Base-by-base conservation (phyloP, 805 yeast species). In the Myxozyma melibiosi region DNA sequence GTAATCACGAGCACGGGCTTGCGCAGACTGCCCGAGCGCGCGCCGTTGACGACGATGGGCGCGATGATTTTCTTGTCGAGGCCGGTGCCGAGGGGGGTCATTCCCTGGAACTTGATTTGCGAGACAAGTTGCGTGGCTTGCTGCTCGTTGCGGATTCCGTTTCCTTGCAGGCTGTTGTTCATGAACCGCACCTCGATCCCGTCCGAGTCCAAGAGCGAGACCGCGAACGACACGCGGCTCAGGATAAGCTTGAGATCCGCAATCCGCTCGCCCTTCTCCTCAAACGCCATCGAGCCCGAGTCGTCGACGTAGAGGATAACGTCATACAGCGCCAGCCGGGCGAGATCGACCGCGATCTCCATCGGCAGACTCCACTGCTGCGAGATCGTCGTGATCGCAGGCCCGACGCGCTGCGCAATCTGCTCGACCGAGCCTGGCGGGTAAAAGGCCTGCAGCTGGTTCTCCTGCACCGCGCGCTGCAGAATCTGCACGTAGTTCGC, bases 251-350 rank as follows among this genome's bases (percentile, higher is more conserved):
- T 66, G 43, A 69, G 61, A 50, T 69, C 72, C 28, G 65, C 70
- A 43, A 69, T 65, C 31, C 72, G 65, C 49, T 67, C 68, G 9
- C 72, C 72, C 54, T 63, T 62, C 52, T 68, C 71, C 53, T 67
- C 71, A 45, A 67, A 66, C 1, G 68, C 64, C 72, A 69, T 69
- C 34, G 72, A 69, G n/a, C 71, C 71, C 20, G 72, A 69, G 49
- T 69, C 72, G 46, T 69, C 72, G 30, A 66, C 63, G 44, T 53
- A 69, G n/a, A 69, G 48, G 16, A 69, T 67, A 46, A 69, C 62
- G 53, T 69, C 72, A 55, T 68, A 68, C 14, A 68, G 63, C 27
- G 71, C 70, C 48, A 68, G 62, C 0, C 70, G 64, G 30, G 62
- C 65, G 13, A 67, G 54, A 53, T 68, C 71, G 25, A 56, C 60